Percentiles rank a stretch among this genome's conserved stretches.
Conservation (phyloP, 192 early-diverging fungal genomes). For the Coemansia sp. region DNA sequence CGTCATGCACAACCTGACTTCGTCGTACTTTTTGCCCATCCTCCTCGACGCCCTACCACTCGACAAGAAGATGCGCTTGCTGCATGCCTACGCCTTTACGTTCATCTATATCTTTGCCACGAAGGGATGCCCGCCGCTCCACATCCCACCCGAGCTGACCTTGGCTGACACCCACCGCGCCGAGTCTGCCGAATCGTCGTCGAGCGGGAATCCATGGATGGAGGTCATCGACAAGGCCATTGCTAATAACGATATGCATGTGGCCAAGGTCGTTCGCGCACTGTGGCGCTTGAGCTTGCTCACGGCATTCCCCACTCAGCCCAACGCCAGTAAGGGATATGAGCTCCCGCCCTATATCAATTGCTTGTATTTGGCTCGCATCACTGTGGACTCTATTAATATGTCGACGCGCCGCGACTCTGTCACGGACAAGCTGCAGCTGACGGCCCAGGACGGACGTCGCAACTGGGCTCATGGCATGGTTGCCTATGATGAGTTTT, state of each 20-base stretch:
- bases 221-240: constrained; percentile 49
- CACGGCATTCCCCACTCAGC: constrained; percentile 2
- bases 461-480: constrained; percentile 24
- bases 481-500: constrained; percentile 30
- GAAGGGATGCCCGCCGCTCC: constrained; percentile 44
- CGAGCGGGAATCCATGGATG: constrained; percentile 48
- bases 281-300: constrained; percentile 55
- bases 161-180: constrained; percentile 13
- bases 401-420: background rate
- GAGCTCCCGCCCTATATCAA: constrained; percentile 29
- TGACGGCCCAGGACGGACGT: background rate
- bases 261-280: constrained; percentile 55
- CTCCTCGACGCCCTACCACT: constrained; percentile 32
- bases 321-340: background rate
- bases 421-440: background rate
- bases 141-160: constrained; percentile 23
- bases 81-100: constrained; percentile 42
- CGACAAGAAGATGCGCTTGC: constrained; percentile 37
- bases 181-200: background rate
- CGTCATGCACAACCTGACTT: constrained; percentile 57
- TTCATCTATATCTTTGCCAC: constrained; percentile 41
- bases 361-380: constrained; percentile 36
- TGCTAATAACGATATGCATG: constrained; percentile 55
- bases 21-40: constrained; percentile 55
- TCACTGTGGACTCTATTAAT: constrained; percentile 14